phyloP scores from a whole-genome alignment of 2,329 filamentous ascomycete species.

The Fusarium keratoplasticum region DNA sequence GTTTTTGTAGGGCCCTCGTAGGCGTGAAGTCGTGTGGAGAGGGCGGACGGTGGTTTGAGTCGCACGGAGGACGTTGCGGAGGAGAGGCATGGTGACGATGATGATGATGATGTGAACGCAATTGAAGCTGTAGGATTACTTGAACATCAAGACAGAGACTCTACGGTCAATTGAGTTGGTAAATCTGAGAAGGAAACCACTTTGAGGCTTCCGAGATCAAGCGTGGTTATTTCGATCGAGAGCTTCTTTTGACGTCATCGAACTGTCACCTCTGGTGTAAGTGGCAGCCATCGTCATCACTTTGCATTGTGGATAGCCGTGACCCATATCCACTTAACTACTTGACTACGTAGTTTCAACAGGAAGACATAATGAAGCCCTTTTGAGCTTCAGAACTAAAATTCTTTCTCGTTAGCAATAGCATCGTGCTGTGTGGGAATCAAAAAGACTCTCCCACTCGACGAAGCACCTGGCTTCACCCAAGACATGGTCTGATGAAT shows the following conservation, averaged over 20 bases:
- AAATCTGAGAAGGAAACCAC: background rate
- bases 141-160: background rate
- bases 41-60: slow-evolving; percentile 38
- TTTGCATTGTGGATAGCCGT: background rate
- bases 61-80: slow-evolving; percentile 35
- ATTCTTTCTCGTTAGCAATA: background rate
- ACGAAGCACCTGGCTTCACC: background rate
- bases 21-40: slow-evolving; percentile 48
- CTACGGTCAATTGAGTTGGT: slow-evolving; percentile 4
- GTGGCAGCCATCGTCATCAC: slow-evolving; percentile 26
- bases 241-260: slow-evolving; percentile 29
- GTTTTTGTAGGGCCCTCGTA: slow-evolving; percentile 59
- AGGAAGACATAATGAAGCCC: background rate
- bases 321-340: background rate
- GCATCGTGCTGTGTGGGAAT: background rate
- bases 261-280: slow-evolving; percentile 24
- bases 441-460: background rate
- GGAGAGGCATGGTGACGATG: slow-evolving; percentile 30
- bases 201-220: slow-evolving; percentile 1
- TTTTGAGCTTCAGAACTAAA: background rate
- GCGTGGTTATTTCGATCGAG: background rate
- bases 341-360: background rate
- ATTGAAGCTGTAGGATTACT: background rate
- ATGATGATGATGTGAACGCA: background rate
- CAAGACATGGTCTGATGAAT: background rate